Evolutionary conservation across 2,329 filamentous ascomycete species (phyloP), one percentile per base, ranked within the genome.

Genomic region (Fusarium fujikuroi): DNA sequence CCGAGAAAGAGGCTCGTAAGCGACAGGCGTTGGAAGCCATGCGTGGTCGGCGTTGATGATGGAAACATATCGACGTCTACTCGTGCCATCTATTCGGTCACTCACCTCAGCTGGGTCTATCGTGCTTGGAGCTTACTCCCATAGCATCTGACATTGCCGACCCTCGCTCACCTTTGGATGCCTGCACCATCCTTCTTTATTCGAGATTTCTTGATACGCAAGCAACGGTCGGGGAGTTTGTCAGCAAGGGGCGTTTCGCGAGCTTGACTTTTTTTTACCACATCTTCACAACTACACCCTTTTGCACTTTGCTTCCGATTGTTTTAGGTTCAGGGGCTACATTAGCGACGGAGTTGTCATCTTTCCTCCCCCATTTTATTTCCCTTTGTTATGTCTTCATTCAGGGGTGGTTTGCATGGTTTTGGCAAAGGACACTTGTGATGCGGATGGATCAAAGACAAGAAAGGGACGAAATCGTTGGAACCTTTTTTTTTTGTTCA

Each of bases 1-100:
- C 85, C 5, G 89, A 91, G 77, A 92, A 92, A 81, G 86, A 90
- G 74, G 88, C 88, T 72, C 82, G 83, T 39, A 88, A 85, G 75
- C 84, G 83, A 28, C 79, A 83, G 66, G 81, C 80, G 6, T 73
- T 85, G 9, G 84, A 84, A 43, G 76, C 80, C 36, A 72, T 81
- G 37, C 78, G 82, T 64, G 76, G 76, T 52, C 78, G 76, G 61
- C 79, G 80, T 57, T 77, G 75, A 66, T 81, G 62, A 70, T 52
- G 46, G 30, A 46, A 53, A 19, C 39, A 28, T 25, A 36, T 28
- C 37, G 16, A 36, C 8, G 42, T 23, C 32, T 49, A 18, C 30
- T 16, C 25, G n/a, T 18, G 25, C 40, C n/a, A 23, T 32, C 14
- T 19, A 34, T 49, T 14, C 21, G 39, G 32, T 23, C 23, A 47